Percentiles rank a stretch among this genome's conserved stretches.
phyloP scores from a whole-genome alignment of 148 eudicot species.

The Rhododendron henanense region DNA sequence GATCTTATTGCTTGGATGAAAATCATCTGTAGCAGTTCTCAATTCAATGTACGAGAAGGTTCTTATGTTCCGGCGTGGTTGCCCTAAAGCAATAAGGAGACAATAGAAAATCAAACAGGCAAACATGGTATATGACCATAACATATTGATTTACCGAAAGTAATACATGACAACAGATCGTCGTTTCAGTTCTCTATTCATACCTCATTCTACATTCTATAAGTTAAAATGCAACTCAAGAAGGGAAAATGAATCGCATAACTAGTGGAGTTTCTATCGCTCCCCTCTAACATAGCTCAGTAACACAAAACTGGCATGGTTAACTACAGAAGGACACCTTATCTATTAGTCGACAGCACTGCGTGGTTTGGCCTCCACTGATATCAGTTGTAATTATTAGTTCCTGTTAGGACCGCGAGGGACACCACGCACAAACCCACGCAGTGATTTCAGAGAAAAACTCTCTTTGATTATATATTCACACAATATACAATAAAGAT shows the following conservation, averaged over 20 bases:
- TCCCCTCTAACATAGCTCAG: background rate
- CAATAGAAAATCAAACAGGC: background rate
- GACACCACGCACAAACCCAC: too few species aligned
- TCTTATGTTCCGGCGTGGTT: slow-evolving; percentile 37
- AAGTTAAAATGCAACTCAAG: background rate
- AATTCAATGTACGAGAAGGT: slow-evolving; percentile 59
- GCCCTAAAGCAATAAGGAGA: slow-evolving; percentile 35
- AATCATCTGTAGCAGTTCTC: slow-evolving; percentile 56
- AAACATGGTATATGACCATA: background rate
- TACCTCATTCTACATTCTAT: background rate
- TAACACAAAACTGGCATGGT: background rate
- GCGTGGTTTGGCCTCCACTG: background rate
- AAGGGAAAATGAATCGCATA: background rate
- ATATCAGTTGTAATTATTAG: background rate
- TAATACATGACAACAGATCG: background rate
- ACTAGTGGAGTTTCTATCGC: background rate
- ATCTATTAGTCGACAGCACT: background rate
- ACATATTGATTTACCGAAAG: background rate
- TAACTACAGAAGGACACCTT: too few species aligned
- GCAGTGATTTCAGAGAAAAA: too few species aligned
- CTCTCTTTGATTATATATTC: too few species aligned
- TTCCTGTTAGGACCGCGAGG: too few species aligned
- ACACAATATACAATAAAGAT: too few species aligned
- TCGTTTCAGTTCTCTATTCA: background rate
- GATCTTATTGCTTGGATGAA: slow-evolving; percentile 52